These are phyloP conservation scores for Aspergillus fructus DNA, from an alignment of 2,329 filamentous ascomycete species.

Conservation along the genomic window DNA sequence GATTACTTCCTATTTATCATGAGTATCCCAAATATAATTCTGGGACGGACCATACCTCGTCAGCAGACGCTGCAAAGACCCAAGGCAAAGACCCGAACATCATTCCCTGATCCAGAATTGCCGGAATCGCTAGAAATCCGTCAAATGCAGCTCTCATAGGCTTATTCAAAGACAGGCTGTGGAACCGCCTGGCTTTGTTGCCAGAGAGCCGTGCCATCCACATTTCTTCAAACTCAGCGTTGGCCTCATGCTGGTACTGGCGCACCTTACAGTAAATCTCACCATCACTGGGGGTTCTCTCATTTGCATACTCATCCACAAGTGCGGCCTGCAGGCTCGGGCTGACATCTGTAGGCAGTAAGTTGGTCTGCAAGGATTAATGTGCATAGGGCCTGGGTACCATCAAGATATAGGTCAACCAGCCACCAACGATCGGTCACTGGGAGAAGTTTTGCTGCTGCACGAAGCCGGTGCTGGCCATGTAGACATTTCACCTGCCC, in stretches of 20 bases:
- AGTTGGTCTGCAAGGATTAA: neutral
- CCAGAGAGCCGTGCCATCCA: conserved; percentile 11
- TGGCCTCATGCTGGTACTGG: neutral
- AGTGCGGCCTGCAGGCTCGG: conserved; percentile 8
- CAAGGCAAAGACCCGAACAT: conserved; percentile 17
- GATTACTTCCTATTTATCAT: conserved; percentile 20
- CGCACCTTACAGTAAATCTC: neutral
- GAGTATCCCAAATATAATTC: neutral
- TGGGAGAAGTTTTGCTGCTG: conserved; percentile 19
- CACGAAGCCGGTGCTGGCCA: conserved; percentile 22
- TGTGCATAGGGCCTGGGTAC: conserved; percentile 10
- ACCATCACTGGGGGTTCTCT: neutral
- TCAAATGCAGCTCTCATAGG: conserved; percentile 8
- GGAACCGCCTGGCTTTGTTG: conserved; percentile 10
- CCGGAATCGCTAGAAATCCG: conserved; percentile 12
- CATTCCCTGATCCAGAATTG: conserved; percentile 13
- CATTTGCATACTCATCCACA: conserved; percentile 9
- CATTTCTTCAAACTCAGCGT: neutral
- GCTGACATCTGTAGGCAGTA: conserved; percentile 8
- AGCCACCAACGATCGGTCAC: conserved; percentile 26
- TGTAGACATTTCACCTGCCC: conserved; percentile 26
- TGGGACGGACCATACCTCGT: neutral
- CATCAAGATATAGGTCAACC: conserved; percentile 29
- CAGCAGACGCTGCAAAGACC: conserved; percentile 12
- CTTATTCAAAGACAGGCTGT: conserved; percentile 12